These are phyloP conservation scores for Psilocybe cubensis DNA, from an alignment of 768 basidiomycete species.

Conservation along the genomic window DNA sequence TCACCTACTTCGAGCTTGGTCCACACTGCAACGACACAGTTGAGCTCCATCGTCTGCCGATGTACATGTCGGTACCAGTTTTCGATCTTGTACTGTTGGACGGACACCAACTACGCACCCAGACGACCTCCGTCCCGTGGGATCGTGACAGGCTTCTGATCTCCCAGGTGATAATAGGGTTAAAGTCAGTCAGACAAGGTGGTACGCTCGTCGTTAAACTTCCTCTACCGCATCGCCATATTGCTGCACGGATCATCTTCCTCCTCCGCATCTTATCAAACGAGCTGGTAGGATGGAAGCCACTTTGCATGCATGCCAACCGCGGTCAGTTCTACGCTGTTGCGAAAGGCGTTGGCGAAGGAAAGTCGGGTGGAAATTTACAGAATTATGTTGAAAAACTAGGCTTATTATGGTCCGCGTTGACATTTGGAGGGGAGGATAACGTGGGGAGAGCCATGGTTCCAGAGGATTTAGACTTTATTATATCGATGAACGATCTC, in stretches of 20 bases:
- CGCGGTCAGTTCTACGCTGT: constrained; percentile 9
- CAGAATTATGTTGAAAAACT: too few relatives aligned
- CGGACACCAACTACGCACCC: constrained; percentile 9
- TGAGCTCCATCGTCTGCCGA: background rate
- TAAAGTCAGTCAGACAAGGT: constrained; percentile 3
- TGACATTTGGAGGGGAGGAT: too few relatives aligned
- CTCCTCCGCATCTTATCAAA: background rate
- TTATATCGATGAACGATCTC: too few relatives aligned
- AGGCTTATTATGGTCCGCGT: too few relatives aligned
- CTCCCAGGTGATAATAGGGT: constrained; percentile 7
- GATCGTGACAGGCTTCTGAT: constrained; percentile 8
- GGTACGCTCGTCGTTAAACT: constrained; percentile 8
- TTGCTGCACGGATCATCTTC: constrained; percentile 1
- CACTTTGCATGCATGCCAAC: constrained; percentile 1
- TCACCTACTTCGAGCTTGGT: constrained; percentile 3
- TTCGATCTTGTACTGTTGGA: constrained; percentile 8
- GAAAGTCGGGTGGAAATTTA: too few relatives aligned
- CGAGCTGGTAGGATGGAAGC: background rate
- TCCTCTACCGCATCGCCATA: background rate
- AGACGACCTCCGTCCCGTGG: constrained; percentile 1
- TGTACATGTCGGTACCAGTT: background rate
- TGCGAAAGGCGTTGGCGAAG: constrained; percentile 1
- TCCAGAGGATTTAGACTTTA: too few relatives aligned
- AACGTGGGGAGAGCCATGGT: too few relatives aligned
- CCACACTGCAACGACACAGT: background rate